These are phyloP conservation scores for Cryphonectria naterciae DNA, from an alignment of 2,329 filamentous ascomycete species.

Conservation along the genomic window DNA sequence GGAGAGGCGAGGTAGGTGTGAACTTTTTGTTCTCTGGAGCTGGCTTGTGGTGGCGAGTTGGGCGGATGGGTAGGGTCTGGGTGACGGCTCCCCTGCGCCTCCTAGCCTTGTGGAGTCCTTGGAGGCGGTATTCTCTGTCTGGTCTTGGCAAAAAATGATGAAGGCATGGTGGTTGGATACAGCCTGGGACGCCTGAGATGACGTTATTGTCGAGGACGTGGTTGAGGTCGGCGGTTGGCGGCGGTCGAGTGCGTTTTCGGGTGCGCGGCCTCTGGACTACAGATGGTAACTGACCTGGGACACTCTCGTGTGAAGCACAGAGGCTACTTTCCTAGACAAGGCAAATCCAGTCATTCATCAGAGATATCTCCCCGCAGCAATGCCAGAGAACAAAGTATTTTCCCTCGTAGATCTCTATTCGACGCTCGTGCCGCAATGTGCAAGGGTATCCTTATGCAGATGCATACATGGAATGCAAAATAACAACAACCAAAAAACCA, in stretches of 20 bases:
- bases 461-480: neutral
- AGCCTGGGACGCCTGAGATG: too few species aligned
- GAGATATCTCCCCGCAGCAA: too few species aligned
- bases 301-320: neutral
- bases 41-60: neutral
- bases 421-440: neutral
- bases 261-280: neutral
- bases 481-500: neutral
- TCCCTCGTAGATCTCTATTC: neutral
- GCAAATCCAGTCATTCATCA: neutral
- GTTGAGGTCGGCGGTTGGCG: neutral
- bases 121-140: too few species aligned
- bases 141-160: too few species aligned
- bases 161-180: too few species aligned
- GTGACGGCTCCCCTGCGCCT: neutral
- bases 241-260: neutral
- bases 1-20: neutral
- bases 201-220: too few species aligned
- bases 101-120: too few species aligned
- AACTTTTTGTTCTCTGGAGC: neutral
- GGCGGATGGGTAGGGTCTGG: neutral
- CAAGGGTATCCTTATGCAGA: constrained; percentile 10
- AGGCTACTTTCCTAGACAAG: neutral
- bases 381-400: neutral
- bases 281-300: neutral